phyloP scores from a whole-genome alignment of 176 grass and related monocot genomes.

The Triticum turgidum region DNA sequence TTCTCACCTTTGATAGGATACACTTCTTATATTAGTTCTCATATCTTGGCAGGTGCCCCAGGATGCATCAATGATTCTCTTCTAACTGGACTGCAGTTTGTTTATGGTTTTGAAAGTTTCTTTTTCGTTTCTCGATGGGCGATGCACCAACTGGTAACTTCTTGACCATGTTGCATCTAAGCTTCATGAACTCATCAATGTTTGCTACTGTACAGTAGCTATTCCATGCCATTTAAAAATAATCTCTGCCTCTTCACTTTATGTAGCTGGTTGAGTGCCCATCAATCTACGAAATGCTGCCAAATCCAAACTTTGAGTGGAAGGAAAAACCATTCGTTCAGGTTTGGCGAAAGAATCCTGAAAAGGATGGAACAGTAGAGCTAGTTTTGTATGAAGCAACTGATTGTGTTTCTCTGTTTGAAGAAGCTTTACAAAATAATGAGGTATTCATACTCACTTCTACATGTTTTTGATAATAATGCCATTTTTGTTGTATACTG shows the following conservation, averaged over 20 bases:
- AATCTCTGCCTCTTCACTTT: not conserved
- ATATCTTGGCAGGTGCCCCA: conserved; percentile 71
- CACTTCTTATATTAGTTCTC: conserved; percentile 13
- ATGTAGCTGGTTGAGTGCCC: conserved; percentile 85
- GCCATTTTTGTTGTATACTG: not conserved
- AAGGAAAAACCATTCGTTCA: conserved; percentile 63
- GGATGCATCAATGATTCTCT: conserved; percentile 97
- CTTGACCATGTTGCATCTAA: conserved; percentile 20
- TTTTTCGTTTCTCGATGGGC: conserved; percentile 97
- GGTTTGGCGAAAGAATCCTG: conserved; percentile 74
- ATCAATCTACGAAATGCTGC: conserved; percentile 89
- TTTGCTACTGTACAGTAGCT: not conserved
- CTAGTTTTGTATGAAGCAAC: conserved; percentile 61
- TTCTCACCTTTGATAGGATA: not conserved
- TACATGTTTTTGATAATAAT: not conserved
- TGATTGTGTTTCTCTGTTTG: conserved; percentile 72
- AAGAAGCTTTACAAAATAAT: conserved; percentile 89
- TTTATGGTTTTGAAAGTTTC: conserved; percentile 94
- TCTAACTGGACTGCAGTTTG: conserved; percentile 91
- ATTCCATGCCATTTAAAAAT: not conserved
- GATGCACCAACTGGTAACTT: conserved; percentile 96
- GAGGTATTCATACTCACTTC: conserved; percentile 46
- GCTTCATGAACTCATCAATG: not conserved
- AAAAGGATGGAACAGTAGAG: conserved; percentile 50
- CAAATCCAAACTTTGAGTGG: conserved; percentile 80